Evolutionary conservation across 2,329 filamentous ascomycete genomes (phyloP).

Genomic region (Biscogniauxia marginata): DNA sequence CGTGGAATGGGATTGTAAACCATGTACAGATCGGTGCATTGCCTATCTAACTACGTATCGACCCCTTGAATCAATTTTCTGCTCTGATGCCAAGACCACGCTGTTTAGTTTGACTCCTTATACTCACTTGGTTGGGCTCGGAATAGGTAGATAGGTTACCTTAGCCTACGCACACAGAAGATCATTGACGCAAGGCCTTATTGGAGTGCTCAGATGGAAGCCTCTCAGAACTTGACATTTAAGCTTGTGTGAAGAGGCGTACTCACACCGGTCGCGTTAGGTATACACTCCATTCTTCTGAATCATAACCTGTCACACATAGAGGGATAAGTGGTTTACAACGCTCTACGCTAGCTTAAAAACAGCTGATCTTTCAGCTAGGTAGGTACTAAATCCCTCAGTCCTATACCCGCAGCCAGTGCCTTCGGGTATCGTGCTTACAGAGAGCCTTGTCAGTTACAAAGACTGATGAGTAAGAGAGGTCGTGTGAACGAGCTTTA

Average conservation of each 20-base stretch:
- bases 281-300: neutral
- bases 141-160: neutral
- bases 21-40: too few species aligned
- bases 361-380: neutral
- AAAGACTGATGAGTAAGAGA: too few species aligned
- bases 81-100: neutral
- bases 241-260: neutral
- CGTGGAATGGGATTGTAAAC: too few species aligned
- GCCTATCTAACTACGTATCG: neutral
- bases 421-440: neutral
- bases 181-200: neutral
- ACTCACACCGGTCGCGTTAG: neutral
- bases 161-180: neutral
- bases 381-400: neutral
- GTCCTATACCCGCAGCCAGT: too few species aligned
- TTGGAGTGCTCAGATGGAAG: neutral
- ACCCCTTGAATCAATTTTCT: neutral
- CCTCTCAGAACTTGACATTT: neutral
- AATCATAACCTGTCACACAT: neutral
- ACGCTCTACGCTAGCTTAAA: neutral
- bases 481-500: neutral
- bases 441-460: neutral
- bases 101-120: neutral
- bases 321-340: neutral
- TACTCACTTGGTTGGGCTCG: neutral